Evolutionary conservation across 306 rosid genomes (phyloP).

Genomic region (Prosopis cineraria): DNA sequence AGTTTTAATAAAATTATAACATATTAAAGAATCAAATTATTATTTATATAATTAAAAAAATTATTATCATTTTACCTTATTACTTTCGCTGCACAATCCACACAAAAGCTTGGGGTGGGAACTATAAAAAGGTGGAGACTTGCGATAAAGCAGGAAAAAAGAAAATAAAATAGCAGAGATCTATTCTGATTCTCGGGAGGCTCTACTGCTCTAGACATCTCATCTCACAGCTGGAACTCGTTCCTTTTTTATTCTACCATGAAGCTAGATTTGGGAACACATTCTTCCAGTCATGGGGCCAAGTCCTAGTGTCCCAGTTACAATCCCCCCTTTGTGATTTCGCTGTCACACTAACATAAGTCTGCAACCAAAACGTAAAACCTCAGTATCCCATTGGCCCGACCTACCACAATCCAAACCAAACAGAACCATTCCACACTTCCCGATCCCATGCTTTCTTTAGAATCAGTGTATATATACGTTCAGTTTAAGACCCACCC

Average conservation of each 20-base stretch:
- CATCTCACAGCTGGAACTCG: slow-evolving; percentile 11
- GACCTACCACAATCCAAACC: slow-evolving; percentile 33
- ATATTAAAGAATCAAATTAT: too few relatives aligned
- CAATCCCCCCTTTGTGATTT: slow-evolving; percentile 36
- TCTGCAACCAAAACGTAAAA: slow-evolving; percentile 27
- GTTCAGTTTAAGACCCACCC: background rate
- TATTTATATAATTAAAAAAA: too few relatives aligned
- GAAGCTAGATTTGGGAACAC: slow-evolving; percentile 29
- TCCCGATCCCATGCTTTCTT: slow-evolving; percentile 45
- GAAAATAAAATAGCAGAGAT: background rate
- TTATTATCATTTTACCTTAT: too few relatives aligned
- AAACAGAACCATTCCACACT: slow-evolving; percentile 28
- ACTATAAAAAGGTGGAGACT: background rate
- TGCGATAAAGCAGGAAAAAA: background rate
- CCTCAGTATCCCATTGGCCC: slow-evolving; percentile 30
- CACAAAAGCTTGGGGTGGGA: background rate
- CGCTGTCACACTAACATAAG: slow-evolving; percentile 35
- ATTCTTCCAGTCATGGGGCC: slow-evolving; percentile 34
- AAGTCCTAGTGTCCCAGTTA: slow-evolving; percentile 13
- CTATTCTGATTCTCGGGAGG: too few relatives aligned
- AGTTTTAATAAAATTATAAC: too few relatives aligned
- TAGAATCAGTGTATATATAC: slow-evolving; percentile 52
- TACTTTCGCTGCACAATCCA: background rate
- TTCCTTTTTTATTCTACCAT: background rate
- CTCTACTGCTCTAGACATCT: too few relatives aligned